These are phyloP conservation scores for Daldinia decipiens DNA, from an alignment of 495 filamentous ascomycete genomes.

Conservation along the genomic window DNA sequence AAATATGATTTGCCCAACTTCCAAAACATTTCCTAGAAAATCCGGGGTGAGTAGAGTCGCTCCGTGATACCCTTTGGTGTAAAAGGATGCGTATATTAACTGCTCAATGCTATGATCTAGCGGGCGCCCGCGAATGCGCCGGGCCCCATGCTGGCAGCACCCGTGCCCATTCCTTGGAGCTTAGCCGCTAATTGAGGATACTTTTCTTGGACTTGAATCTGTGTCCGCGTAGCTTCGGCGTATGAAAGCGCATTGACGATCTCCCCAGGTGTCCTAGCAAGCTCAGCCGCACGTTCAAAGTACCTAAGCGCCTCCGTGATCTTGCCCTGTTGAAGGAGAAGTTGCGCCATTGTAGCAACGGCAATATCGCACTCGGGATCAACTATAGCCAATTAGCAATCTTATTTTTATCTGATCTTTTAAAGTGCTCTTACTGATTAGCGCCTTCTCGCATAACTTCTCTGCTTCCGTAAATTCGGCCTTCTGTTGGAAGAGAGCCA, in stretches of 20 bases:
- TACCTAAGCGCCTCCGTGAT: constrained; percentile 95
- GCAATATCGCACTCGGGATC: constrained; percentile 99
- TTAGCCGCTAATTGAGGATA: constrained; percentile 92
- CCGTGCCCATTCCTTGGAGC: constrained; percentile 73
- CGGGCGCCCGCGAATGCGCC: constrained; percentile 39
- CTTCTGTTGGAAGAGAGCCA: constrained; percentile 98
- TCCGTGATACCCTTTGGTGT: constrained; percentile 11
- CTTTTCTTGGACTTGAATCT: constrained; percentile 97
- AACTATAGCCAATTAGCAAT: constrained; percentile 66
- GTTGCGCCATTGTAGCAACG: constrained; percentile 98
- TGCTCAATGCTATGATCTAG: constrained; percentile 24
- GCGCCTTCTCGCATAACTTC: constrained; percentile 94
- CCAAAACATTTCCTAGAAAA: constrained; percentile 21
- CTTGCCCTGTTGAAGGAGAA: constrained; percentile 97
- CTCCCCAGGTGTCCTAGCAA: constrained; percentile 95
- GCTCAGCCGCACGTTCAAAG: constrained; percentile 94
- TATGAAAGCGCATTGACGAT: constrained; percentile 97
- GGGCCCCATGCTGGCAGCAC: constrained; percentile 46
- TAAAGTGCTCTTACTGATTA: constrained; percentile 79
- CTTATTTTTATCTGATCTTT: constrained; percentile 3
- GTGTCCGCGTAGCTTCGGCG: constrained; percentile 95
- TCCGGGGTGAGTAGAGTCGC: constrained; percentile 29
- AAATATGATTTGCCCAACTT: constrained; percentile 20
- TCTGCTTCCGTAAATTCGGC: constrained; percentile 94
- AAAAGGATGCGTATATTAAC: not conserved